phyloP scores from a whole-genome alignment of 768 basidiomycete genomes.

The Crucibulum laeve region DNA sequence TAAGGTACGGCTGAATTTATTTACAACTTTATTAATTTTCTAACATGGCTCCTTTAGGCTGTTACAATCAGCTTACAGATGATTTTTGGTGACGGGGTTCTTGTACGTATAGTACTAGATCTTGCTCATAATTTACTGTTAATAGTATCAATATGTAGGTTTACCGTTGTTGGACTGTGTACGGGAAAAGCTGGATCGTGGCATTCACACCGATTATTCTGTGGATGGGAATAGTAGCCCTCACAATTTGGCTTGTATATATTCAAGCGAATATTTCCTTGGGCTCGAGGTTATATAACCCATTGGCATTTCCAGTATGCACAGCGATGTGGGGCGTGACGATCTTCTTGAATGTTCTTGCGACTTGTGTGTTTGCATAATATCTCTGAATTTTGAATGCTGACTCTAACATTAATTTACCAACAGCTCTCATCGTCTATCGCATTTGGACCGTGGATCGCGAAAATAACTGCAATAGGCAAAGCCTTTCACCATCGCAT shows the following conservation, averaged over 20 bases:
- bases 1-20: constrained; percentile 5
- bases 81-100: constrained; percentile 9
- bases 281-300: neutral
- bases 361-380: constrained; percentile 11
- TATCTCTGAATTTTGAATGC: neutral
- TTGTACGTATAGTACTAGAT: constrained; percentile 5
- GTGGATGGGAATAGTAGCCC: constrained; percentile 9
- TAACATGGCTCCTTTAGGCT: constrained; percentile 1
- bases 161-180: constrained; percentile 15
- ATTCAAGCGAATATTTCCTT: neutral
- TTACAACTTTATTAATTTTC: neutral
- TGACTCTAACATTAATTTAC: neutral
- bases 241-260: constrained; percentile 5
- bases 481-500: neutral
- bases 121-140: neutral
- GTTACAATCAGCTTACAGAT: constrained; percentile 6
- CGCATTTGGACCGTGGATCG: constrained; percentile 8
- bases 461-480: neutral
- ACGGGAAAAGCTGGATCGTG: constrained; percentile 6
- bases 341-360: constrained; percentile 12
- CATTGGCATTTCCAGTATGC: neutral
- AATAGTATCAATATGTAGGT: constrained; percentile 4
- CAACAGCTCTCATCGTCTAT: constrained; percentile 9
- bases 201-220: constrained; percentile 8
- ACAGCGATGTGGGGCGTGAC: constrained; percentile 13